Conservation (phyloP, 179 eudicot genomes). For the Actinidia arguta region DNA sequence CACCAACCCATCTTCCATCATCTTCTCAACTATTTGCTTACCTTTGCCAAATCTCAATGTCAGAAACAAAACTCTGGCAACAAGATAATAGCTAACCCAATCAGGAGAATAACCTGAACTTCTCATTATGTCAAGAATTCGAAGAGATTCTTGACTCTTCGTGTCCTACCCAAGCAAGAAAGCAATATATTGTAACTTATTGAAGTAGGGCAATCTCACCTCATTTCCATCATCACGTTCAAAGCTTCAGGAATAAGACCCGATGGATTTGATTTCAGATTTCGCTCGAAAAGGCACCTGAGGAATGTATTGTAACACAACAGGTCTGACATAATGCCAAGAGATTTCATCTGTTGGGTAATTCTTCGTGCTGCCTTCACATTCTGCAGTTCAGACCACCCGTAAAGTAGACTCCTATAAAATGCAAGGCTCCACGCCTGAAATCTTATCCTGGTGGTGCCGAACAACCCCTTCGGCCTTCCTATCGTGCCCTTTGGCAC, state of each 20-base stretch:
- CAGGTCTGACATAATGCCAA: constrained; percentile 50
- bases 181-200: constrained; percentile 61
- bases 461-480: constrained; percentile 64
- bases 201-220: constrained; percentile 54
- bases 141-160: constrained; percentile 64
- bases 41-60: constrained; percentile 75
- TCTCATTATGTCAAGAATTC: constrained; percentile 46
- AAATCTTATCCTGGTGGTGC: constrained; percentile 58
- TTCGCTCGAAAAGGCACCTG: constrained; percentile 63
- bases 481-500: constrained; percentile 60
- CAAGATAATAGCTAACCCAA: constrained; percentile 64
- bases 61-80: constrained; percentile 58
- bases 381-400: constrained; percentile 60
- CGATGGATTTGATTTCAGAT: constrained; percentile 54
- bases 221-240: constrained; percentile 74
- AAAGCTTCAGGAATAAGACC: constrained; percentile 75
- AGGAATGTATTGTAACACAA: constrained; percentile 64
- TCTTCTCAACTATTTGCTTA: constrained; percentile 57
- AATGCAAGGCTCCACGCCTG: constrained; percentile 49
- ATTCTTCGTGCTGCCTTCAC: constrained; percentile 64
- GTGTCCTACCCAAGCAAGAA: constrained; percentile 55
- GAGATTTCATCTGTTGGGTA: constrained; percentile 61
- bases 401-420: constrained; percentile 57
- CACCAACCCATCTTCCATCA: constrained; percentile 50
- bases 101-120: constrained; percentile 60